phyloP scores from a whole-genome alignment of 2,329 filamentous ascomycete genomes.

The Clonostachys solani region DNA sequence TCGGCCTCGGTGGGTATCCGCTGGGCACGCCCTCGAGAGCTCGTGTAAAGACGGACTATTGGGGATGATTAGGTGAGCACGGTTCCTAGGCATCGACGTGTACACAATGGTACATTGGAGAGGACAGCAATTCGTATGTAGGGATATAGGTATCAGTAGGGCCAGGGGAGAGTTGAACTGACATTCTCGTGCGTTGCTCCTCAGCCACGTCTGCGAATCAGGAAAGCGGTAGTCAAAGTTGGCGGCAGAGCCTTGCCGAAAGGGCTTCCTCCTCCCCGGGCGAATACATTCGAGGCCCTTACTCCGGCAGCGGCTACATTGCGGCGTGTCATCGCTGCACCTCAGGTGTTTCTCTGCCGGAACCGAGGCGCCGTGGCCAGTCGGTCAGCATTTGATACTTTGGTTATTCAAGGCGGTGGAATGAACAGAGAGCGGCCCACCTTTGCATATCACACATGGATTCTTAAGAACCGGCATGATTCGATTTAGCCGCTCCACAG shows the following conservation, averaged over 20 bases:
- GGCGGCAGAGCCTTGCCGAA: conserved; percentile 24
- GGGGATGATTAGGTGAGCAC: neutral
- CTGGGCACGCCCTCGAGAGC: too few relatives aligned
- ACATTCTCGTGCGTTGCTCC: conserved; percentile 16
- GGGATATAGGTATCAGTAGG: too few relatives aligned
- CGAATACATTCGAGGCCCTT: conserved; percentile 26
- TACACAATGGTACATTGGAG: too few relatives aligned
- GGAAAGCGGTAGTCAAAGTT: conserved; percentile 19
- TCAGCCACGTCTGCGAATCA: conserved; percentile 25
- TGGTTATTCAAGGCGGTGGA: too few relatives aligned
- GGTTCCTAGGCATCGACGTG: neutral
- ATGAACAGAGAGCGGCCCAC: too few relatives aligned
- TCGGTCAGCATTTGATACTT: too few relatives aligned
- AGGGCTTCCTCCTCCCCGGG: conserved; percentile 26
- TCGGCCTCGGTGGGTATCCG: neutral
- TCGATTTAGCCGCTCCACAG: too few relatives aligned
- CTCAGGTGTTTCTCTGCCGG: conserved; percentile 13
- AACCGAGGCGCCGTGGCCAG: too few relatives aligned
- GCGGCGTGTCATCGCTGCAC: conserved; percentile 27
- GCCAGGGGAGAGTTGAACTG: too few relatives aligned
- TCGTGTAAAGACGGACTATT: neutral
- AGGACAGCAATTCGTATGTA: too few relatives aligned
- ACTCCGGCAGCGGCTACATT: conserved; percentile 23
- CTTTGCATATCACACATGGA: too few relatives aligned
- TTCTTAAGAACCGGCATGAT: too few relatives aligned